Base-by-base conservation (phyloP, 345 rosid species). In the Salix caprea region DNA sequence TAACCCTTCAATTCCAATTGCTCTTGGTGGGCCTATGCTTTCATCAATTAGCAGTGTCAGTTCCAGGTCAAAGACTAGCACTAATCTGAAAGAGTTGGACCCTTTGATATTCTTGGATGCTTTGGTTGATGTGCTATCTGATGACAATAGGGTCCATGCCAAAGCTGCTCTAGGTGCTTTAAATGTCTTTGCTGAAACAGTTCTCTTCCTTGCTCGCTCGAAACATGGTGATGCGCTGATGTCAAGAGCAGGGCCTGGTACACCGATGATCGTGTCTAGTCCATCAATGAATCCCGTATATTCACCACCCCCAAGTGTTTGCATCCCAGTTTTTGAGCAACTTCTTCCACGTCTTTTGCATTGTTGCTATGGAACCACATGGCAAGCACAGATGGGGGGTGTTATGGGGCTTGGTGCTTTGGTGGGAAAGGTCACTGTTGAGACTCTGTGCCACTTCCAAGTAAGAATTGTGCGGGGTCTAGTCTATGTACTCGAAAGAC, bases 381-480 rank as follows among this genome's bases (percentile, higher is more conserved):
- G 99, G 99, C 97, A 96, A 85, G 92, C 97, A 48, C 99, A 96
- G 80, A 92, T 96, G 91, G 99, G 99, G 75, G 99, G 98, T 78
- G 99, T 96, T 80, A 90, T 94, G 97, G 98, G 99, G 42, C 90
- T 96, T 71, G 96, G 97, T 79, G 97, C 97, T 73, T 81, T 96
- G 82, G 97, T 96, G 64, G 99, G 99, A 69, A 96, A 94, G 89
- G 97, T 94, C 72, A 93, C 97, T 80, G 99, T 94, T 76, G 99
- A 96, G 84, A 90, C 91, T 50, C 76, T 96, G 76, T 94, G 97
- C 81, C 83, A 75, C 86, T 94, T 96, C 83, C 98, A 96, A 88
- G 98, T 92, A 42, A 90, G 82, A 78, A 88, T 94, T 81, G 98
- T 90, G 36, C 91, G 90, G 60, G 97, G 97, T 73, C 86, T 96